These are phyloP conservation scores for Chalaropsis ovoidea DNA, from an alignment of 2,329 filamentous ascomycete species.

Conservation along the genomic window DNA sequence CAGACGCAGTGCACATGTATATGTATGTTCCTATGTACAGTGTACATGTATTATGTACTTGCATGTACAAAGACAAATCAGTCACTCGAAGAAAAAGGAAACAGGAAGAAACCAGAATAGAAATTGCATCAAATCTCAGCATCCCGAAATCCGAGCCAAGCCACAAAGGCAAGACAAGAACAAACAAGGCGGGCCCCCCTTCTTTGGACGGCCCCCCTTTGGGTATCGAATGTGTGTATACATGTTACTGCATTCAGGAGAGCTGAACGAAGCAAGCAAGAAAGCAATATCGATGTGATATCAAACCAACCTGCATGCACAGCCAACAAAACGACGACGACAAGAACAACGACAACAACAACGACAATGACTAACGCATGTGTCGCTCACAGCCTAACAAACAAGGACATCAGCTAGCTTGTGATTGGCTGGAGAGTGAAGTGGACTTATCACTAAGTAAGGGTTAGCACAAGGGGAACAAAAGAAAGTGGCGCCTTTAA, in stretches of 20 bases:
- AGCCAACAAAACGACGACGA: too few species aligned
- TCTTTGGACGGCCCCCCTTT: background rate
- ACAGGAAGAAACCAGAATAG: background rate
- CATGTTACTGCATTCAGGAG: background rate
- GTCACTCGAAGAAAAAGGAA: background rate
- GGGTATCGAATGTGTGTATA: slow-evolving; percentile 2
- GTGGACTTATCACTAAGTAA: background rate
- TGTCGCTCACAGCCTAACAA: background rate
- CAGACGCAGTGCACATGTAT: too few species aligned
- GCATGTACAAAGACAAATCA: background rate
- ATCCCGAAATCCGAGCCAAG: slow-evolving; percentile 1
- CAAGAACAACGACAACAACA: too few species aligned
- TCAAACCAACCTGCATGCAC: too few species aligned
- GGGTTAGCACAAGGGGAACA: background rate
- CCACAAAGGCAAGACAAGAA: background rate
- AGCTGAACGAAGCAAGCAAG: background rate
- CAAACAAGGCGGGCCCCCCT: background rate
- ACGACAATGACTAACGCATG: too few species aligned
- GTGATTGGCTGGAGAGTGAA: background rate
- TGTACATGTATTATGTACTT: background rate
- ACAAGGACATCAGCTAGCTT: background rate
- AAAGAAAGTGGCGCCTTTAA: background rate
- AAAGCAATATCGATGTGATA: background rate
- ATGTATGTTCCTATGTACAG: too few species aligned
- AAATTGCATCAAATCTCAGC: background rate